Conservation (phyloP, 2,329 filamentous ascomycete genomes). For the Lasiodiplodia sp. region DNA sequence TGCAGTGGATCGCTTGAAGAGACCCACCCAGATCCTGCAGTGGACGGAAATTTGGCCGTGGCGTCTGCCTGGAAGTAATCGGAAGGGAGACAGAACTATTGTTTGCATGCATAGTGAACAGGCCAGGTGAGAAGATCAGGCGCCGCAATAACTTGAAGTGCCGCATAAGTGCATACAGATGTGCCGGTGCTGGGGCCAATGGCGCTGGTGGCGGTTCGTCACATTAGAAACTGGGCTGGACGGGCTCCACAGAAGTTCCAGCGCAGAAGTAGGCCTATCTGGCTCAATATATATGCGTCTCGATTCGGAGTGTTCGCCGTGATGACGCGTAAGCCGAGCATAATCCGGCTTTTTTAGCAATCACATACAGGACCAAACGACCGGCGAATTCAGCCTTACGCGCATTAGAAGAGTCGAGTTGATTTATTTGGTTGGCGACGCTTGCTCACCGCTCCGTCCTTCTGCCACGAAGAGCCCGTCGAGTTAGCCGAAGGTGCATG, state of each 20-base stretch:
- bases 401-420: background rate
- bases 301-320: conserved; percentile 16
- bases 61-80: conserved; percentile 17
- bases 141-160: background rate
- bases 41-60: background rate
- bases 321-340: conserved; percentile 21
- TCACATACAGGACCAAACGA: background rate
- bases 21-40: conserved; percentile 19
- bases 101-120: conserved; percentile 14
- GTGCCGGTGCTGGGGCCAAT: background rate
- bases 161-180: conserved; percentile 7
- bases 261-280: conserved; percentile 17
- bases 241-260: conserved; percentile 4
- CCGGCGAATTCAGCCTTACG: conserved; percentile 12
- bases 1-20: conserved; percentile 5
- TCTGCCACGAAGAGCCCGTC: background rate
- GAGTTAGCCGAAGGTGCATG: conserved; percentile 2
- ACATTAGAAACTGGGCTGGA: conserved; percentile 11
- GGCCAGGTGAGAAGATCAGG: conserved; percentile 14
- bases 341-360: conserved; percentile 7
- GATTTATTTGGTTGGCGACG: background rate
- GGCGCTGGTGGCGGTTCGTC: conserved; percentile 20
- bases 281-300: conserved; percentile 23
- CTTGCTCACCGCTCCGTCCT: background rate
- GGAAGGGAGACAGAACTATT: conserved; percentile 15